Conservation (phyloP, 169 alveolate genomes). For the Cryptosporidium ubiquitum region DNA sequence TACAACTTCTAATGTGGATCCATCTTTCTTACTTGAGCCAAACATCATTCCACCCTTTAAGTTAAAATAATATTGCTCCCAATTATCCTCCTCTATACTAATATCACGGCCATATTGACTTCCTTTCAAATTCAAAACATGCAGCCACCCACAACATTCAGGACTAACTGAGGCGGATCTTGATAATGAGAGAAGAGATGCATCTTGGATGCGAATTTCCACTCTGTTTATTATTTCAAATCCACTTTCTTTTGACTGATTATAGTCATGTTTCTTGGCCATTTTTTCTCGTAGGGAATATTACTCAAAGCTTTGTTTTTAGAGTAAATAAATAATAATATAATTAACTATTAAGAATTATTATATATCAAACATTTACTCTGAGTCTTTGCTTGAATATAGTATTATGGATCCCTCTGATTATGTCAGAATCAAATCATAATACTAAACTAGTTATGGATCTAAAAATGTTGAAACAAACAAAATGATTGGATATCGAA, state of each 20-base stretch:
- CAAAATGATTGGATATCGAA: neutral
- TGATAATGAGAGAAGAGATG: slow-evolving; percentile 62
- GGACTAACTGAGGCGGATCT: slow-evolving; percentile 62
- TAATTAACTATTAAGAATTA: neutral
- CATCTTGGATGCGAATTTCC: slow-evolving; percentile 67
- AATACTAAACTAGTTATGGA: neutral
- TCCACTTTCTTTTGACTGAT: slow-evolving; percentile 30
- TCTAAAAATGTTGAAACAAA: neutral
- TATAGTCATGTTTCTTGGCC: slow-evolving; percentile 3
- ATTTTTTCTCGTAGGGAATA: too few species aligned
- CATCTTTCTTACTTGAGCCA: slow-evolving; percentile 71
- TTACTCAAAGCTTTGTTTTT: too few species aligned
- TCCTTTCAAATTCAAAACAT: slow-evolving; percentile 47
- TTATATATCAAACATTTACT: too few species aligned
- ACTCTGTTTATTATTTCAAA: slow-evolving; percentile 46
- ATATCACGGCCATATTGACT: slow-evolving; percentile 4
- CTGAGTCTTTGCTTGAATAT: neutral
- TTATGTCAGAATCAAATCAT: neutral
- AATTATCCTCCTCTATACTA: slow-evolving; percentile 26
- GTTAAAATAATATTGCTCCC: slow-evolving; percentile 66
- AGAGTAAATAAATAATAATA: too few species aligned
- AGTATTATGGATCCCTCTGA: neutral
- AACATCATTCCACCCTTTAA: slow-evolving; percentile 72
- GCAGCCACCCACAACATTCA: slow-evolving; percentile 73
- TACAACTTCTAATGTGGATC: slow-evolving; percentile 70